Evolutionary conservation across 805 yeast genomes (phyloP).

Genomic region (Lipomyces yamadae): DNA sequence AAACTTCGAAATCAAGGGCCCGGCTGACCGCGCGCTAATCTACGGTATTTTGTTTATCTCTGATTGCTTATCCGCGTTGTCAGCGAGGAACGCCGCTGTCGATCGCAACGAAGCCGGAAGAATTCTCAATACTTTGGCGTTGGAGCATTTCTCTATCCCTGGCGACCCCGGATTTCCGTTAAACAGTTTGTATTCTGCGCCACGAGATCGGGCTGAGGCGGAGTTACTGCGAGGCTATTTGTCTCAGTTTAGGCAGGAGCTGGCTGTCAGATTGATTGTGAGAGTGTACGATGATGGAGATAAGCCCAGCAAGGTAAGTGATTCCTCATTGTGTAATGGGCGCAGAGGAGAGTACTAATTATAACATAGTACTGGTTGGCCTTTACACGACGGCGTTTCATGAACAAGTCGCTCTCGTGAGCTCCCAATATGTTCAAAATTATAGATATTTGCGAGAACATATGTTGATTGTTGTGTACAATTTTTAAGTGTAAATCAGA

Average conservation of each 20-base stretch:
- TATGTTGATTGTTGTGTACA: neutral
- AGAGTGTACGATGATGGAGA: constrained; percentile 63
- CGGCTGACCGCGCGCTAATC: constrained; percentile 88
- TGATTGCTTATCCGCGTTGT: constrained; percentile 75
- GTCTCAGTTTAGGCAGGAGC: constrained; percentile 93
- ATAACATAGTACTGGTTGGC: constrained; percentile 78
- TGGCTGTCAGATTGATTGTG: constrained; percentile 76
- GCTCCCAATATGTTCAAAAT: neutral
- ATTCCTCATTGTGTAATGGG: neutral
- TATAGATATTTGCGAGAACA: neutral
- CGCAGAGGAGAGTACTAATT: neutral
- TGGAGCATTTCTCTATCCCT: constrained; percentile 88
- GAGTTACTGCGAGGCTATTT: constrained; percentile 81
- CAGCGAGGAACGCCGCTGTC: constrained; percentile 46
- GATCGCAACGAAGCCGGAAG: constrained; percentile 46
- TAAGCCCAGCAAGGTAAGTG: constrained; percentile 66
- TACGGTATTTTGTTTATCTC: constrained; percentile 91
- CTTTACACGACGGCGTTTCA: constrained; percentile 89
- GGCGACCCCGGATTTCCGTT: constrained; percentile 96
- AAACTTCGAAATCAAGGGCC: constrained; percentile 95
- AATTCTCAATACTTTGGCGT: constrained; percentile 77
- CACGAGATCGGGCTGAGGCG: constrained; percentile 72
- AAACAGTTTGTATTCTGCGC: constrained; percentile 76
- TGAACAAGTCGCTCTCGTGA: constrained; percentile 78
- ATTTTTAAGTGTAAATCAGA: neutral